Evolutionary conservation across 2,329 filamentous ascomycete species (phyloP), one percentile per base, ranked within the genome.

Genomic region (Diaporthe sp.): DNA sequence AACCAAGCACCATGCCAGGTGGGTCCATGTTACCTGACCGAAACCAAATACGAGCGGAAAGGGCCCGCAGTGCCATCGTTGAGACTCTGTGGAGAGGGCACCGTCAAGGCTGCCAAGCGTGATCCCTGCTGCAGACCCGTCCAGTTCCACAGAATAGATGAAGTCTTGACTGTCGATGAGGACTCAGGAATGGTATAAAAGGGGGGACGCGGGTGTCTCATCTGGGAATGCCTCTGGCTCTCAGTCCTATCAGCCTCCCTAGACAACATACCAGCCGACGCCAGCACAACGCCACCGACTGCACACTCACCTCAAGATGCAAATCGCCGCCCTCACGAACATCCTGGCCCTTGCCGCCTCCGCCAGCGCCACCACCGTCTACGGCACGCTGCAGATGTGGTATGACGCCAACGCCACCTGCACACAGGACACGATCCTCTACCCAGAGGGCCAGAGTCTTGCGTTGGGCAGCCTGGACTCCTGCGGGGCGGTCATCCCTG

Each of bases 391-490:
- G 22, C 44, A 66, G 22, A 35, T 37, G 63, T 66, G 63, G 63
- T 66, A 66, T 27, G 63, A 66, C n/a, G 44, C 25, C 22, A 51
- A 37, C 22, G 44, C 63, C 3, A 37, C 63, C 30, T 66, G 63
- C 63, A 66, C 30, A 8, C 30, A 51, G 63, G 30, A 39, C 30
- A 51, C 44, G 13, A 19, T 66, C 22, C 44, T 66, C 19, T 66
- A 51, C 44, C 63, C 44, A 3, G 44, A 39, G 63, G 63, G 63
- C 94, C 0, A 89, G 80, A 0, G 89, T 85, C 82, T 96, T 94
- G 10, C 94, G 88, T 56, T 84, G 86, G 0, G 93, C 92, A 74
- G 93, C 95, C 0, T 82, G 81, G 30, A 91, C 61, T 35, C 27
- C 12, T 66, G 61, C 15, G 42, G 37, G 12, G 4, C 12, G 30